A percentile compares a stretch with the other conserved stretches of the same genome.
phyloP scores from a whole-genome alignment of 495 filamentous ascomycete species.

The Talaromyces liani region DNA sequence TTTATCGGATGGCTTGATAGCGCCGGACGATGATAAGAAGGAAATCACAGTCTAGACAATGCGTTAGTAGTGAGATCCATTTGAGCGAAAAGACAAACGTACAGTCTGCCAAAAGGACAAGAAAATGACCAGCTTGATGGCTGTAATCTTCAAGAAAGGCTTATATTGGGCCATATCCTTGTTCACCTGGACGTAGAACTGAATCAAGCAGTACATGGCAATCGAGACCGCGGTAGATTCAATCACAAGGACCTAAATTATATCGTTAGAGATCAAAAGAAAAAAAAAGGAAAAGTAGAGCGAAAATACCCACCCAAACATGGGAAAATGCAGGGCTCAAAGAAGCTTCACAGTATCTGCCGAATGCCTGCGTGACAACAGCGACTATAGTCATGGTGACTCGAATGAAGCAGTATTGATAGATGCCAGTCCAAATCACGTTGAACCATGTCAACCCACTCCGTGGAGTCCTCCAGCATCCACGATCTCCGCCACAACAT shows the following conservation, averaged over 20 bases:
- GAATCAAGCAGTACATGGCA: slow-evolving; percentile 88
- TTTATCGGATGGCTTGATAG: slow-evolving; percentile 54
- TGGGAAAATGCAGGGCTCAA: slow-evolving; percentile 72
- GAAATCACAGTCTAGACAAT: slow-evolving; percentile 52
- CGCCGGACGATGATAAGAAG: slow-evolving; percentile 54
- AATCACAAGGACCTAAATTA: slow-evolving; percentile 52
- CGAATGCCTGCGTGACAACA: slow-evolving; percentile 60
- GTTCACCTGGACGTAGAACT: slow-evolving; percentile 77
- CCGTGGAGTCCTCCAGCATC: slow-evolving; percentile 51
- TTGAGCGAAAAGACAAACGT: slow-evolving; percentile 13
- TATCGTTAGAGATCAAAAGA: slow-evolving; percentile 11
- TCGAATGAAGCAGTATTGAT: slow-evolving; percentile 85
- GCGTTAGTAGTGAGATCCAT: not conserved
- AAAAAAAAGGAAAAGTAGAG: not conserved
- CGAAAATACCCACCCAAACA: slow-evolving; percentile 60
- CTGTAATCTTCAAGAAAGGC: slow-evolving; percentile 76
- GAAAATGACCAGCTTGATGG: slow-evolving; percentile 93
- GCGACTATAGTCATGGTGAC: slow-evolving; percentile 78
- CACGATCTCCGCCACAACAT: slow-evolving; percentile 58
- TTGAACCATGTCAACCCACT: slow-evolving; percentile 13
- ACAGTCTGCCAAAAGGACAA: slow-evolving; percentile 87
- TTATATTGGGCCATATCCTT: slow-evolving; percentile 56
- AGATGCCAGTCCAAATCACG: slow-evolving; percentile 70
- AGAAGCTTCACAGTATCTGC: slow-evolving; percentile 70
- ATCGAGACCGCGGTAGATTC: slow-evolving; percentile 69